Conservation (phyloP, 108 stramenopile species). For the Nannochloropsis gaditana region DNA sequence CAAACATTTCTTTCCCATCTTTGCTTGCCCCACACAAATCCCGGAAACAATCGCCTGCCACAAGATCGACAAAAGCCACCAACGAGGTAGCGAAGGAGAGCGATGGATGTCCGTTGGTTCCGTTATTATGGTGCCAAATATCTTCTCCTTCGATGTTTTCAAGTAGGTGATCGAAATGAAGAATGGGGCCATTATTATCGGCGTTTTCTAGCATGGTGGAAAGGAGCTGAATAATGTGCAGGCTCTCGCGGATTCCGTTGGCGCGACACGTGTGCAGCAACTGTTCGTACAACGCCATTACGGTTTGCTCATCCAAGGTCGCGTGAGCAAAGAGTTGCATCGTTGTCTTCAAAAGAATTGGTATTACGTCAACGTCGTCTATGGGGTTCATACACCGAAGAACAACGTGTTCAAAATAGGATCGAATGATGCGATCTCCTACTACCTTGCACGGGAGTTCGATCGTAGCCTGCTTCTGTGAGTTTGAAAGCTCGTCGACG, state of each 20-base stretch:
- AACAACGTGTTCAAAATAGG: not conserved
- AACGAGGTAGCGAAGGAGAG: not conserved
- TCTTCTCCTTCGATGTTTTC: not conserved
- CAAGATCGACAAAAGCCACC: not conserved
- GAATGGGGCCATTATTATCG: not conserved
- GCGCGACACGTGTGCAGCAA: not conserved
- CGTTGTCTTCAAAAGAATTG: not conserved
- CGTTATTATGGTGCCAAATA: not conserved
- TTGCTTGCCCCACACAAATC: not conserved
- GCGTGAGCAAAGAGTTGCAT: not conserved
- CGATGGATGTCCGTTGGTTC: not conserved
- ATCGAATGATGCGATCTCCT: not conserved
- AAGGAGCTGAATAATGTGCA: not conserved
- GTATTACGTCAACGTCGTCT: not conserved
- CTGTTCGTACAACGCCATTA: not conserved
- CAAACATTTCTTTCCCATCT: not conserved
- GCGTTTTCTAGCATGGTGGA: not conserved
- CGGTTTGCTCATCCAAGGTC: not conserved
- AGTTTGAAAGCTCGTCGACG: too few species aligned
- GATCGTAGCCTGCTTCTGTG: too few species aligned
- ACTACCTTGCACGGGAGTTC: not conserved
- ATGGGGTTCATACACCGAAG: not conserved
- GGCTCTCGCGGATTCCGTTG: not conserved
- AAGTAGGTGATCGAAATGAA: slow-evolving; percentile 16
- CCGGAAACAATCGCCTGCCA: not conserved